These are phyloP conservation scores for Apiospora malaysiana DNA, from an alignment of 2,329 filamentous ascomycete species.

Conservation along the genomic window DNA sequence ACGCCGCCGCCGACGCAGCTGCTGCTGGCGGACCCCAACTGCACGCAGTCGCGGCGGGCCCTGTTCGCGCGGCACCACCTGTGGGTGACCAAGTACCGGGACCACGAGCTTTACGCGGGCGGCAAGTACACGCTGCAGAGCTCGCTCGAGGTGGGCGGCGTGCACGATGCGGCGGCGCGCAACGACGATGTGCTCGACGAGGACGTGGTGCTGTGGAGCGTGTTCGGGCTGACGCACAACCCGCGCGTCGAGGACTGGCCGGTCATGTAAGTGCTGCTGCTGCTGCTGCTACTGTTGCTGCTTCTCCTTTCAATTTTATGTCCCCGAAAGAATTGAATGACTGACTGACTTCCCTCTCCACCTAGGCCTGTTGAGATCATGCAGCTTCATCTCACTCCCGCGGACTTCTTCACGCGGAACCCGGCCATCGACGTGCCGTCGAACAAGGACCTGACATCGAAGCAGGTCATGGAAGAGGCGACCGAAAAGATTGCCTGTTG, in stretches of 20 bases:
- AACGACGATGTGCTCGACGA: constrained; percentile 52
- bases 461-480: constrained; percentile 20
- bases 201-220: constrained; percentile 54
- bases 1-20: constrained; percentile 51
- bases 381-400: constrained; percentile 51
- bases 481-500: background rate
- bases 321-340: background rate
- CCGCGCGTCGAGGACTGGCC: constrained; percentile 57
- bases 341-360: background rate
- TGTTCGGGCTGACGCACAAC: constrained; percentile 56
- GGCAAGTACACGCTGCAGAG: constrained; percentile 60
- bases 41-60: constrained; percentile 48
- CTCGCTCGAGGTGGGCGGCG: constrained; percentile 48
- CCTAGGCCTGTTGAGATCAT: constrained; percentile 54
- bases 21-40: constrained; percentile 51
- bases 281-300: constrained; percentile 23
- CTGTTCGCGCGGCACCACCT: constrained; percentile 52
- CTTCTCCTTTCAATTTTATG: no score
- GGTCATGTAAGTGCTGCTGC: constrained; percentile 50
- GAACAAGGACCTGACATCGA: constrained; percentile 38
- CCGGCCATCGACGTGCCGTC: constrained; percentile 52
- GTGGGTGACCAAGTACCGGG: constrained; percentile 56
- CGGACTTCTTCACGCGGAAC: constrained; percentile 54
- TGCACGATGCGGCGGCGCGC: constrained; percentile 52
- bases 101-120: constrained; percentile 56